Evolutionary conservation across 1,139 yeast species (phyloP), one percentile per base, ranked within the genome.

Genomic region (Protomyces gravidus): DNA sequence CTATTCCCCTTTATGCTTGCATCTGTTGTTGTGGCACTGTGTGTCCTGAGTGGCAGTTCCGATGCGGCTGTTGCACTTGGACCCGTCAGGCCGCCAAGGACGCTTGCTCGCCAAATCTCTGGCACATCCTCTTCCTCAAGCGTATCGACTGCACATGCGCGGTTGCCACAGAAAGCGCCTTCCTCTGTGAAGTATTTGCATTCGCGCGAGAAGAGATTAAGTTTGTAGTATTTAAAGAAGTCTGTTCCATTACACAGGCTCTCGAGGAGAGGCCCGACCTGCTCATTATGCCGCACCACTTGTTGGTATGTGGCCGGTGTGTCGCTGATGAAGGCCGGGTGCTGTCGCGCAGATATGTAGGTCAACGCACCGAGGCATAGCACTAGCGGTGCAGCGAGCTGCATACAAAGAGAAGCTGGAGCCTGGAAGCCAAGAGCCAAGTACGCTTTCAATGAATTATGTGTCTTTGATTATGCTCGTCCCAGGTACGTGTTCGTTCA

Each of bases 91-190:
- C 76, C 75, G 4, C 96, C 96, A 61, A 90, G 76, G 52, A 80
- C 81, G 59, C 84, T 84, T 1, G 95, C 89, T 64, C 85, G 81
- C 79, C 89, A 81, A 59, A 80, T 78, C 62, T 86, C 87, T 32
- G 89, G 87, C 53, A 88, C 78, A 39, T 81, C 82, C 68, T 60
- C 62, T 57, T 72, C 80, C 63, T 80, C 80, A 48, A 79, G 71
- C 25, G 86, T 80, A 71, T 92, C 97, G 32, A 94, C 95, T 1
- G 97, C 96, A 74, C 99, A 94, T 58, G 90, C 88, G 65, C 89
- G 80, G 68, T 94, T 89, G 66, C 95, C 90, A 71, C 99, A 94
- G n/a, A 61, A 46, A 70, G 89, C 83, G 27, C 84, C 86, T 67
- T 80, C 85, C 67, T 82, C 87, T 62, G 83, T 81, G 86, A 94